Evolutionary conservation across 257 asterid species (phyloP).

Genomic region (Leptodermis oblonga): DNA sequence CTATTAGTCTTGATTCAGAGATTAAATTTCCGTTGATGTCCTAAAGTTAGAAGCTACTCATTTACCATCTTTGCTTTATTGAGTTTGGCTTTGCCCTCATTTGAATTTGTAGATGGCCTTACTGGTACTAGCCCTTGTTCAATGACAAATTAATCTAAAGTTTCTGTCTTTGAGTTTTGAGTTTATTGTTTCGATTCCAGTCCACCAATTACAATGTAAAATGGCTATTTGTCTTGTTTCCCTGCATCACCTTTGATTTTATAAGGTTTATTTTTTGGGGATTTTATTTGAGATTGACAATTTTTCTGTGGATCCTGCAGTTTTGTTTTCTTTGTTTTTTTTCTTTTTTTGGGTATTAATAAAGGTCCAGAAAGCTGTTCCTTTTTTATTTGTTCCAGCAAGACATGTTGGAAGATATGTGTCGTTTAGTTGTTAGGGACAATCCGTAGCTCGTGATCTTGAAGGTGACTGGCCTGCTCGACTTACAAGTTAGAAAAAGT

Average conservation of each 20-base stretch:
- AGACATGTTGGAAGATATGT: conserved; percentile 74
- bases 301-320: conserved; percentile 26
- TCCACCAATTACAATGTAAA: no score
- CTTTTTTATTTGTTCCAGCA: conserved; percentile 33
- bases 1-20: conserved; percentile 15
- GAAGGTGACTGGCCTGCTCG: conserved; percentile 56
- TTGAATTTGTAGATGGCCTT: conserved; percentile 2
- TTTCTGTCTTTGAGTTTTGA: no score
- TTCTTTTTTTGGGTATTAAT: conserved; percentile 9
- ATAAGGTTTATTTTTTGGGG: no score
- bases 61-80: conserved; percentile 22
- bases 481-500: conserved; percentile 45
- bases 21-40: conserved; percentile 23
- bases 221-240: neutral
- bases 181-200: no score
- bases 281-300: no score
- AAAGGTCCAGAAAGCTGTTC: conserved; percentile 15
- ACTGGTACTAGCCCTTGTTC: neutral
- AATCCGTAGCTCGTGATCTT: conserved; percentile 45
- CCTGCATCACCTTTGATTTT: no score
- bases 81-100: conserved; percentile 3
- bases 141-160: conserved; percentile 11
- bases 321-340: neutral
- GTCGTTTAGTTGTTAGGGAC: conserved; percentile 67
- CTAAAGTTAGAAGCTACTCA: no score